These are phyloP conservation scores for Primulina eburnea DNA, from an alignment of 257 asterid genomes.

Conservation along the genomic window DNA sequence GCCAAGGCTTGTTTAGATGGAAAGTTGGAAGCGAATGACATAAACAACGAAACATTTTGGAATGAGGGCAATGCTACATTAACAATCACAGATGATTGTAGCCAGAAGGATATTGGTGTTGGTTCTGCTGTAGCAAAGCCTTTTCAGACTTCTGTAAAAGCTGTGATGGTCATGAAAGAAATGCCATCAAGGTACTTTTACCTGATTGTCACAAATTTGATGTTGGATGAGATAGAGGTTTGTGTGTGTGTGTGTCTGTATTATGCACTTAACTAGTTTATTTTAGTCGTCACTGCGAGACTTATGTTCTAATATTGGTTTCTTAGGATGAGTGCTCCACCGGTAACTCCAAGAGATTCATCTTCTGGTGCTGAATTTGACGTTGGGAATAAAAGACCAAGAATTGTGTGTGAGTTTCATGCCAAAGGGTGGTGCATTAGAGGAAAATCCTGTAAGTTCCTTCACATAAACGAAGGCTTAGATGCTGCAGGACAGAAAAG, in stretches of 20 bases:
- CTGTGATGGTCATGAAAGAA: slow-evolving; percentile 29
- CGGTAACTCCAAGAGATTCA: slow-evolving; percentile 47
- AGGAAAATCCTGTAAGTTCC: slow-evolving; percentile 80
- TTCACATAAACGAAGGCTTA: slow-evolving; percentile 56
- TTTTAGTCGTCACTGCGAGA: slow-evolving; percentile 28
- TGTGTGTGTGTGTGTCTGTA: background rate
- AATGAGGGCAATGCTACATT: slow-evolving; percentile 35
- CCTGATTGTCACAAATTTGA: slow-evolving; percentile 15
- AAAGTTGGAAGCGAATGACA: slow-evolving; percentile 32
- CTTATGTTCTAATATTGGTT: slow-evolving; percentile 34
- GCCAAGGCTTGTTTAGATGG: slow-evolving; percentile 33
- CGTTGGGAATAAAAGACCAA: slow-evolving; percentile 51
- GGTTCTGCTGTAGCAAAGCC: slow-evolving; percentile 26
- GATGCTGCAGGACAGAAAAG: slow-evolving; percentile 37
- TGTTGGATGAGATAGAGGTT: background rate
- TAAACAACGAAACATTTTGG: slow-evolving; percentile 27
- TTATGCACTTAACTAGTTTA: slow-evolving; percentile 14
- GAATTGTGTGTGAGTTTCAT: slow-evolving; percentile 62
- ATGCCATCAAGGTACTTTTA: slow-evolving; percentile 50
- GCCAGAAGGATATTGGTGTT: slow-evolving; percentile 32
- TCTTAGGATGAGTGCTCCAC: slow-evolving; percentile 61
- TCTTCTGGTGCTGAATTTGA: slow-evolving; percentile 41
- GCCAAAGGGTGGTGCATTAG: slow-evolving; percentile 93
- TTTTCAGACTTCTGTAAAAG: slow-evolving; percentile 32
- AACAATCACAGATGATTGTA: slow-evolving; percentile 28